A percentile compares a stretch with the other conserved stretches of the same genome.
These are phyloP conservation scores for Rauvolfia tetraphylla DNA, from an alignment of 257 asterid species.

Conservation along the genomic window DNA sequence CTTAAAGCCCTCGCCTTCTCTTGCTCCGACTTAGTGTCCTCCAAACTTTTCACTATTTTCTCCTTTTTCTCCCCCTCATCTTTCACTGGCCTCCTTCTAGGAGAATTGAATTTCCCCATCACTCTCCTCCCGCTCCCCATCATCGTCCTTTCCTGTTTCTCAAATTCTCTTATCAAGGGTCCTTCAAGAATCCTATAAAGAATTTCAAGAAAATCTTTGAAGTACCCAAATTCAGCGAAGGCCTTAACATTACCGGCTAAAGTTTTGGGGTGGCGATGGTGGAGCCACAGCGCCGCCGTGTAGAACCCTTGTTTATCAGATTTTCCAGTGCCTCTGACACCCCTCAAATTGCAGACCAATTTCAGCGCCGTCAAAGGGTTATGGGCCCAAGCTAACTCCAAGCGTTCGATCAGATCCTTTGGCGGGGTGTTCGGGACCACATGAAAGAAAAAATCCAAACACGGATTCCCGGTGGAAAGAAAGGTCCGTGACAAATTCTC, in stretches of 20 bases:
- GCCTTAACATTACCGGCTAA: slow-evolving; percentile 20
- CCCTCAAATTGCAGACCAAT: slow-evolving; percentile 27
- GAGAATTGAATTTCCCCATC: background rate
- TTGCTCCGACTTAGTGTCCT: slow-evolving; percentile 20
- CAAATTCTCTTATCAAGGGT: slow-evolving; percentile 4
- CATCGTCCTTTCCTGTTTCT: background rate
- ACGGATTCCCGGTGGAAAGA: slow-evolving; percentile 41
- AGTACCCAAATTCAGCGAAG: slow-evolving; percentile 27
- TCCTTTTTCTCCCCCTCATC: background rate
- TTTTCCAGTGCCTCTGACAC: slow-evolving; percentile 30
- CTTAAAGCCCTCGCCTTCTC: slow-evolving; percentile 38
- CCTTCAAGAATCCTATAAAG: slow-evolving; percentile 32
- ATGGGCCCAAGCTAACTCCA: slow-evolving; percentile 23
- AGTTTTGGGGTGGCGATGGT: slow-evolving; percentile 19
- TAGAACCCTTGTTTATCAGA: slow-evolving; percentile 29
- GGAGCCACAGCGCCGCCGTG: slow-evolving; percentile 24
- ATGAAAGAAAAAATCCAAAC: slow-evolving; percentile 46
- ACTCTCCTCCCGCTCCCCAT: background rate
- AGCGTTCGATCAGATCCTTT: slow-evolving; percentile 1
- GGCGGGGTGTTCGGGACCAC: slow-evolving; percentile 26
- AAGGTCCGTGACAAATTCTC: slow-evolving; percentile 44
- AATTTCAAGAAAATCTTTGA: slow-evolving; percentile 31
- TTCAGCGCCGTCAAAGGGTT: slow-evolving; percentile 23
- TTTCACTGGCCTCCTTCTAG: background rate
- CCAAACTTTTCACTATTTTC: slow-evolving; percentile 10